Evolutionary conservation across 2,329 filamentous ascomycete species (phyloP).

Genomic region (Fusarium duplospermum): DNA sequence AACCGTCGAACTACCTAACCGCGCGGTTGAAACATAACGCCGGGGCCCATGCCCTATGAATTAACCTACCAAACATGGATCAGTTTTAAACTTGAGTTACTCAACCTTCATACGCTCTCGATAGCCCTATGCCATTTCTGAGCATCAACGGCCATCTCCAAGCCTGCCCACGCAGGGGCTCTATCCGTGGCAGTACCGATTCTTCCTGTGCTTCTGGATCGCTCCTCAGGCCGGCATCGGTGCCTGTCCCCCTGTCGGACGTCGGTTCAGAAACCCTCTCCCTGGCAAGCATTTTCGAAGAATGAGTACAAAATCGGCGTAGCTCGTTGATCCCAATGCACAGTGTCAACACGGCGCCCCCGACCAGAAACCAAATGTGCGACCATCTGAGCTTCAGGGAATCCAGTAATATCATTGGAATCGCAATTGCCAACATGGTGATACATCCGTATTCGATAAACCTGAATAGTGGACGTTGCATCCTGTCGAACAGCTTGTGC

Average conservation of each 20-base stretch:
- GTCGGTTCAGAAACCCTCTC: background rate
- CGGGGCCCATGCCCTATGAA: background rate
- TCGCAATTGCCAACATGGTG: background rate
- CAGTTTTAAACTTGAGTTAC: background rate
- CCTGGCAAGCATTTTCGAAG: background rate
- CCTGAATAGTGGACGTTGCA: background rate
- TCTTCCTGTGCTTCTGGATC: background rate
- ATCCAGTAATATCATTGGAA: background rate
- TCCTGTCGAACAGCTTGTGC: background rate
- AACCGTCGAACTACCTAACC: background rate
- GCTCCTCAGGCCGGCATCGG: background rate
- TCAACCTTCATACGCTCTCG: background rate
- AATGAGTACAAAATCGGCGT: background rate
- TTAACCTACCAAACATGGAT: background rate
- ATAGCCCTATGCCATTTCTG: background rate
- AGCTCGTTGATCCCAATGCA: background rate
- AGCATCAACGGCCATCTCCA: background rate
- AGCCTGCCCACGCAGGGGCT: background rate
- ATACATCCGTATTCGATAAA: background rate
- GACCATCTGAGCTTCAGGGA: background rate
- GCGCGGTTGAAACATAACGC: background rate
- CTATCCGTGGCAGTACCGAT: background rate
- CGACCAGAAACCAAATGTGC: background rate
- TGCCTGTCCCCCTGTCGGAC: background rate
- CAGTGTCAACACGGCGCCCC: background rate